These are phyloP conservation scores for Stentor coeruleus DNA, from an alignment of 73 alveolate genomes.

Conservation along the genomic window DNA sequence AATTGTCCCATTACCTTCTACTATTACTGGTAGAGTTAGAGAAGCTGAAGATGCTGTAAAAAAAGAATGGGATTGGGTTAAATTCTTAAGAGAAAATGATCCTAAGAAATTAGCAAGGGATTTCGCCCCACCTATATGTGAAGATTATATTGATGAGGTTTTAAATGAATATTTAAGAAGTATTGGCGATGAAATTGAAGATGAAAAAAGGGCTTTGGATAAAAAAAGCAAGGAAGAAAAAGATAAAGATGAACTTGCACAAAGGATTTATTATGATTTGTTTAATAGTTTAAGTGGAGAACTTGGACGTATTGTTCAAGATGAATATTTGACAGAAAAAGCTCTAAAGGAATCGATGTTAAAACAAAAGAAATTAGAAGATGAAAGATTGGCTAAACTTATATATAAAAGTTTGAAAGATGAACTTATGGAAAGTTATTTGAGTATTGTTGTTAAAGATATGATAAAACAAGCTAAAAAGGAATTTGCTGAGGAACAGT, in stretches of 20 bases:
- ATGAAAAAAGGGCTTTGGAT: background rate
- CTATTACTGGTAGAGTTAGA: background rate
- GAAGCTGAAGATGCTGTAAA: background rate
- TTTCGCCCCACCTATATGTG: background rate
- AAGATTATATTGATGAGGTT: background rate
- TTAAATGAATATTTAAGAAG: background rate
- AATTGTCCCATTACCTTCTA: slow-evolving; percentile 9
- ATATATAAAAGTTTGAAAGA: background rate
- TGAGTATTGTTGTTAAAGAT: background rate
- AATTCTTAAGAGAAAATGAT: background rate
- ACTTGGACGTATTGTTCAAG: background rate
- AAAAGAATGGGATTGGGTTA: slow-evolving; percentile 5
- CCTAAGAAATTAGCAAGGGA: background rate
- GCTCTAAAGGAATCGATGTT: background rate
- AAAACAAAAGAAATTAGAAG: background rate
- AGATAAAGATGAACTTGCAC: background rate
- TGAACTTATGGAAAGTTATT: background rate
- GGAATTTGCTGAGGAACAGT: background rate
- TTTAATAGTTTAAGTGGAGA: background rate
- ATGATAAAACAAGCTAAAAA: no score
- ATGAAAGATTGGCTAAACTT: background rate
- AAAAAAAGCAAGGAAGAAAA: background rate
- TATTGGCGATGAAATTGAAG: background rate
- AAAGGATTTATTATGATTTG: background rate
- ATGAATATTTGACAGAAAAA: background rate